Conservation (phyloP, 768 basidiomycete species). For the Polyporus arcularius region DNA sequence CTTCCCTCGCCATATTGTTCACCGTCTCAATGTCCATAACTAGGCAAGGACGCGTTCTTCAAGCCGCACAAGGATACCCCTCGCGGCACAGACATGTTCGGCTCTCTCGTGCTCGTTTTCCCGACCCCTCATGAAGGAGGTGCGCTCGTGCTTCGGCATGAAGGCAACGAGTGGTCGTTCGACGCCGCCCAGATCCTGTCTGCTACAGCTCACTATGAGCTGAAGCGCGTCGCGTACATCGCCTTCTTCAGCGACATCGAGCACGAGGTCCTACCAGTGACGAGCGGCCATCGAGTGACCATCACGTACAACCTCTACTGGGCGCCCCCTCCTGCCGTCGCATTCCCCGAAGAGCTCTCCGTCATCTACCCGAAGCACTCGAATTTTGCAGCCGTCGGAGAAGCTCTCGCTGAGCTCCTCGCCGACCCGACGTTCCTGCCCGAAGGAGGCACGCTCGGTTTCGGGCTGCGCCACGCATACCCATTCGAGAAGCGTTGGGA, state of each 20-base stretch:
- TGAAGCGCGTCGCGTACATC: constrained; percentile 31
- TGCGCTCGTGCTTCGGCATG: constrained; percentile 34
- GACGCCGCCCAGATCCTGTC: constrained; percentile 34
- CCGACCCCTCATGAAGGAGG: constrained; percentile 50
- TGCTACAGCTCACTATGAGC: too few species aligned
- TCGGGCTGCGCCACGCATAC: constrained; percentile 39
- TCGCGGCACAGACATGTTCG: constrained; percentile 34
- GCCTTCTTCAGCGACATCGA: constrained; percentile 48
- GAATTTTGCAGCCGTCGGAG: constrained; percentile 8
- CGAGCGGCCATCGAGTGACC: constrained; percentile 43
- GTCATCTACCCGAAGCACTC: background rate
- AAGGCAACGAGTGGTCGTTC: constrained; percentile 22
- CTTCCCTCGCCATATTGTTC: background rate
- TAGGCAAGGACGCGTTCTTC: constrained; percentile 29
- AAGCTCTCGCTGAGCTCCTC: constrained; percentile 30
- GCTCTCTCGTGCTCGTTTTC: constrained; percentile 50
- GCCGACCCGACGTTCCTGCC: constrained; percentile 33
- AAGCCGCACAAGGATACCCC: constrained; percentile 32
- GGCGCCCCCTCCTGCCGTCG: background rate
- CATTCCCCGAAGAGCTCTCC: background rate
- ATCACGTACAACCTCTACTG: constrained; percentile 43
- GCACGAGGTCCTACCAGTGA: constrained; percentile 45
- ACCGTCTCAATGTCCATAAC: background rate
- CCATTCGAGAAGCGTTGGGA: background rate
- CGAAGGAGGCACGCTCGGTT: constrained; percentile 41